Percentiles rank a stretch among this genome's conserved stretches.
phyloP scores from a whole-genome alignment of 805 yeast genomes.

The Teunomyces pallodes region DNA sequence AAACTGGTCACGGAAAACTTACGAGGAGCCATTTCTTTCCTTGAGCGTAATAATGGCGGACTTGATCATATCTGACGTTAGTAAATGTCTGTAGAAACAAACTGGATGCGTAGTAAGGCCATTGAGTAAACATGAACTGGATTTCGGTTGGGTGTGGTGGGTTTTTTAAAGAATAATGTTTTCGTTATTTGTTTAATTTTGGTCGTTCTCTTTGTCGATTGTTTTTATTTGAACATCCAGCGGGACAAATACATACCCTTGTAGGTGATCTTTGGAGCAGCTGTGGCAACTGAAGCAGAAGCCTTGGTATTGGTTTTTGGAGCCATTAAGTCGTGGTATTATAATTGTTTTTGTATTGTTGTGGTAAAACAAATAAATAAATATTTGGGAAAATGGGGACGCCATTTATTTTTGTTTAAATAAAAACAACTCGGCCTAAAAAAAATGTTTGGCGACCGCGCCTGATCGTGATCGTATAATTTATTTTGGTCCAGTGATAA shows the following conservation, averaged over 20 bases:
- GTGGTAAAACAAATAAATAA: slow-evolving; percentile 4
- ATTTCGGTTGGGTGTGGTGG: background rate
- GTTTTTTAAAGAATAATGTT: too few relatives aligned
- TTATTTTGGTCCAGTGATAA: background rate
- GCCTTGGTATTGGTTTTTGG: slow-evolving; percentile 28
- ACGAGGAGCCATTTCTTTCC: slow-evolving; percentile 78
- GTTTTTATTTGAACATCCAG: background rate
- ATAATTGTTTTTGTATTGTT: background rate
- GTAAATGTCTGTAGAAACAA: slow-evolving; percentile 4
- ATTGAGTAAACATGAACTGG: too few relatives aligned
- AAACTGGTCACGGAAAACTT: slow-evolving; percentile 26
- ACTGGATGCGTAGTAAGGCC: background rate
- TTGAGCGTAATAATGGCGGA: slow-evolving; percentile 69
- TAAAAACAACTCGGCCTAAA: background rate
- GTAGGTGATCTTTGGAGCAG: slow-evolving; percentile 39
- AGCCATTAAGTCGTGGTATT: slow-evolving; percentile 25
- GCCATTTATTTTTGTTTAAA: background rate
- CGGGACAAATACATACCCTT: slow-evolving; percentile 39
- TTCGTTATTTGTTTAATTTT: background rate
- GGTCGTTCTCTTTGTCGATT: background rate
- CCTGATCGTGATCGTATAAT: background rate
- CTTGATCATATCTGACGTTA: slow-evolving; percentile 53
- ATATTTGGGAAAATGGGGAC: background rate
- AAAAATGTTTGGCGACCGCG: background rate
- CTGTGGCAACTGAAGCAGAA: slow-evolving; percentile 13